Evolutionary conservation across 78 protist species (phyloP).

Genomic region (Planoprotostelium fungivorum): DNA sequence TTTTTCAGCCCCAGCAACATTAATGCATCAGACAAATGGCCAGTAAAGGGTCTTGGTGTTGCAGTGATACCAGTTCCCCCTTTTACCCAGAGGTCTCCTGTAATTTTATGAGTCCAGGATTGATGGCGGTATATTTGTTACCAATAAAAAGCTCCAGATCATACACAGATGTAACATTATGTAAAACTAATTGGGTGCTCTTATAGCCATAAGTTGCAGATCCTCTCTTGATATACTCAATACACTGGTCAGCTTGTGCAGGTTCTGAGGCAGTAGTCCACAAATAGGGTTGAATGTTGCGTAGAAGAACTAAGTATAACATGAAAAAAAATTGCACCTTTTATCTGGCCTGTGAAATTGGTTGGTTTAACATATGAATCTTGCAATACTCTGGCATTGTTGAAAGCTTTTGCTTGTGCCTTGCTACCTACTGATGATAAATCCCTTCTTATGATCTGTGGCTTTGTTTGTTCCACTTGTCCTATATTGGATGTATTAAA

Average conservation of each 20-base stretch:
- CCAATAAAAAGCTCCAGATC: conserved; percentile 1
- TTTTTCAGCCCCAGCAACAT: background rate
- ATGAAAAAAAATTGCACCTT: background rate
- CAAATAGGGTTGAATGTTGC: background rate
- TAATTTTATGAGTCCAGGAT: background rate
- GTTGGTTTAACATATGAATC: background rate
- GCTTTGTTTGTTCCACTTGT: background rate
- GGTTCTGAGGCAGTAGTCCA: background rate
- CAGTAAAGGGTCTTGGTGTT: background rate
- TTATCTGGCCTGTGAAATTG: background rate
- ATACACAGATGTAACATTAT: background rate
- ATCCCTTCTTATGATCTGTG: background rate
- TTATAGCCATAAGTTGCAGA: background rate
- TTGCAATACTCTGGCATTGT: background rate
- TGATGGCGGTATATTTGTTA: background rate
- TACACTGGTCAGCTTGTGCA: background rate
- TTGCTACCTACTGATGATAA: background rate
- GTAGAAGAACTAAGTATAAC: background rate
- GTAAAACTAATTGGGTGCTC: background rate
- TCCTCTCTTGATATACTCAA: background rate
- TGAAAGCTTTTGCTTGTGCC: background rate
- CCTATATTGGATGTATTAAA: background rate
- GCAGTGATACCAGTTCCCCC: background rate
- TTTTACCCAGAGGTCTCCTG: conserved; percentile 1
- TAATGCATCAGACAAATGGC: background rate